phyloP scores from a whole-genome alignment of 73 alveolate genomes.

The Symbiodinium pilosum region DNA sequence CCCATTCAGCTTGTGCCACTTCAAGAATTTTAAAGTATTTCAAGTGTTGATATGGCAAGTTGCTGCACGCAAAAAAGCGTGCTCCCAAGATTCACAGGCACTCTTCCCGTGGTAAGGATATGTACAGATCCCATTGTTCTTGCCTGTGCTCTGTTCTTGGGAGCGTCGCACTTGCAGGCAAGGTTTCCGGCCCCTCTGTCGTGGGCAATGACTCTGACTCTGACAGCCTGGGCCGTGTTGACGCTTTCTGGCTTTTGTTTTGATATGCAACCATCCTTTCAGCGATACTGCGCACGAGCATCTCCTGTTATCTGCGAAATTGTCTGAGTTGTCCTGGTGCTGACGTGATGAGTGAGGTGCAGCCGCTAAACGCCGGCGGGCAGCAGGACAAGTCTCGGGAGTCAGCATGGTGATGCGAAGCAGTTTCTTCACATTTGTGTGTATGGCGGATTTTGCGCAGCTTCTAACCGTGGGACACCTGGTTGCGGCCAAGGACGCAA shows the following conservation, averaged over 20 bases:
- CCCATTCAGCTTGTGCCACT: too few relatives aligned
- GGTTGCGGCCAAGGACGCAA: neutral
- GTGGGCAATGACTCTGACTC: slow-evolving; percentile 85
- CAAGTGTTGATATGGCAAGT: too few relatives aligned
- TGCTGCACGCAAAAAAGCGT: too few relatives aligned
- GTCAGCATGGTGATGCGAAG: too few relatives aligned
- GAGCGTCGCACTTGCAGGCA: too few relatives aligned
- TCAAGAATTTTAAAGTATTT: too few relatives aligned
- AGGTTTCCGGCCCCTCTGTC: neutral
- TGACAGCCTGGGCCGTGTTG: slow-evolving; percentile 27
- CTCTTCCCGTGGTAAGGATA: too few relatives aligned
- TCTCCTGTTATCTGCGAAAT: neutral
- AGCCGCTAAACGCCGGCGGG: slow-evolving; percentile 86
- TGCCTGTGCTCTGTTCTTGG: too few relatives aligned
- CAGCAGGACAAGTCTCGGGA: slow-evolving; percentile 24
- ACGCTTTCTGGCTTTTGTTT: neutral
- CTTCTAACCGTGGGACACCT: neutral
- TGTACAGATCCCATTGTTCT: too few relatives aligned
- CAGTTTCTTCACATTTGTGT: too few relatives aligned
- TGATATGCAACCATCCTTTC: neutral
- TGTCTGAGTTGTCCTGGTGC: neutral
- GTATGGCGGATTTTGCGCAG: neutral
- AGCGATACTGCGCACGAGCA: neutral
- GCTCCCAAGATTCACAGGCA: too few relatives aligned
- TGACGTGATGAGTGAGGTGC: slow-evolving; percentile 6